Base-by-base conservation (phyloP, 1,284 basidiomycete species). In the Ganoderma boninense region DNA sequence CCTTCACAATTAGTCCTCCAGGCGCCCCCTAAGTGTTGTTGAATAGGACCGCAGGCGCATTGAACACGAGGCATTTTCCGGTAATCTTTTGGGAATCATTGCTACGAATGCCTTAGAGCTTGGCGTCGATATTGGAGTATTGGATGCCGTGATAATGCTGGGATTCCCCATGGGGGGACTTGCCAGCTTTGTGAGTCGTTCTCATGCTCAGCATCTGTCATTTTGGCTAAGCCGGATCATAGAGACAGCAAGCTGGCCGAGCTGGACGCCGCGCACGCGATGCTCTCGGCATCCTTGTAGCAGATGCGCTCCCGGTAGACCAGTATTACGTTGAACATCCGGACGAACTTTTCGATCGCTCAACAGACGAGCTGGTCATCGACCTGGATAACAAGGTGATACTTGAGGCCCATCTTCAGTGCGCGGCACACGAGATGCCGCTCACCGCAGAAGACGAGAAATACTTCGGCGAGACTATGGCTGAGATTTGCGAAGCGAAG, bases 21-120 rank as follows among this genome's bases (percentile, higher is more conserved):
- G 11, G 59, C 62, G n/a, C 38, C 61, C 38, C 65, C 62, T 6
- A 64, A 66, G 52, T 65, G 32, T 62, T 32, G 14, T 57, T 57
- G 7, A 64, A 32, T 61, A 95, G 89, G 95, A 97, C 78, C 89
- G 96, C 43, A 87, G 96, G 38, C 86, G 84, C 72, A 97, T 97
- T 62, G 96, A 97, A 78, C 85, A 89, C 63, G 93, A 97, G 75
- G 96, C 96, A 35, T 97, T 97, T 77, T 90, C 90, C 1, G 95
- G 96, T 0, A 87, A 89, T 71, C 83, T 97, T 14, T 86, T 97
- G 0, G 93, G 96, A 7, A 94, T 97, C 60, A 87, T 97, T n/a
- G 95, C 95, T 0, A 97, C 96, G 0, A 96, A 95, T 71, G 96
- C 96, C 0, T 86, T 97, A 16, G 96, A 97, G 80, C 88, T 97